A percentile compares a stretch with the other conserved stretches of the same genome.
Conservation (phyloP, 2,329 filamentous ascomycete species). For the Cladosporium cucumerinum region DNA sequence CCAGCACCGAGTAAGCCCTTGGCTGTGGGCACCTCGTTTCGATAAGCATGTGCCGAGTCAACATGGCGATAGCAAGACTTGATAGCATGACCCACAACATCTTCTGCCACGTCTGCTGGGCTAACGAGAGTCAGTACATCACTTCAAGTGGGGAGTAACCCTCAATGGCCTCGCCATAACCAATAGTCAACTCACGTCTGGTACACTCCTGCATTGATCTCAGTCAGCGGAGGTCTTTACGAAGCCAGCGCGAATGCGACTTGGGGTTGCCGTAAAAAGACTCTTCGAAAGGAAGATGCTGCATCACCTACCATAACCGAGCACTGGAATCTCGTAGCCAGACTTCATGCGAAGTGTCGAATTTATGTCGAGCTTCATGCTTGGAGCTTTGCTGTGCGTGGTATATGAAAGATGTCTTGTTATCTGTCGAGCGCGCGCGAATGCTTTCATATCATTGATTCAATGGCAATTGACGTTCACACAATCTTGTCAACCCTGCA, state of each 20-base stretch:
- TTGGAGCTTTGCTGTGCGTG: neutral
- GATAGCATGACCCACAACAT: conserved; percentile 56
- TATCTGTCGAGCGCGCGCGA: neutral
- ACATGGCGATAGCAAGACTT: conserved; percentile 58
- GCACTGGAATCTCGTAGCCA: conserved; percentile 58
- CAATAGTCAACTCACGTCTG: conserved; percentile 28
- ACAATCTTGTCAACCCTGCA: neutral
- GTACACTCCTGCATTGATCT: conserved; percentile 30
- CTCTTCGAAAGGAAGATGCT: neutral
- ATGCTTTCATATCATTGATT: conserved; percentile 1
- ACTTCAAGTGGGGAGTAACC: neutral
- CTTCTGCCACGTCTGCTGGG: conserved; percentile 55
- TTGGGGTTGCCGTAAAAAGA: neutral
- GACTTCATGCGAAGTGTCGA: conserved; percentile 54
- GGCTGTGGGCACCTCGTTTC: conserved; percentile 56
- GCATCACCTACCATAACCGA: conserved; percentile 55
- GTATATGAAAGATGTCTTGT: neutral
- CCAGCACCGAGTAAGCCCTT: conserved; percentile 51
- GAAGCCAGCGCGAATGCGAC: neutral
- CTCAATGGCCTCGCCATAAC: neutral
- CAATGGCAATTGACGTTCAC: neutral
- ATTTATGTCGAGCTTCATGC: conserved; percentile 46
- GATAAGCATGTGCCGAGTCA: conserved; percentile 57
- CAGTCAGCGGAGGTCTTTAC: neutral
- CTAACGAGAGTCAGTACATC: conserved; percentile 33